Evolutionary conservation across 768 basidiomycete genomes (phyloP), one percentile per base, ranked within the genome.

Genomic region (Mycena venus): DNA sequence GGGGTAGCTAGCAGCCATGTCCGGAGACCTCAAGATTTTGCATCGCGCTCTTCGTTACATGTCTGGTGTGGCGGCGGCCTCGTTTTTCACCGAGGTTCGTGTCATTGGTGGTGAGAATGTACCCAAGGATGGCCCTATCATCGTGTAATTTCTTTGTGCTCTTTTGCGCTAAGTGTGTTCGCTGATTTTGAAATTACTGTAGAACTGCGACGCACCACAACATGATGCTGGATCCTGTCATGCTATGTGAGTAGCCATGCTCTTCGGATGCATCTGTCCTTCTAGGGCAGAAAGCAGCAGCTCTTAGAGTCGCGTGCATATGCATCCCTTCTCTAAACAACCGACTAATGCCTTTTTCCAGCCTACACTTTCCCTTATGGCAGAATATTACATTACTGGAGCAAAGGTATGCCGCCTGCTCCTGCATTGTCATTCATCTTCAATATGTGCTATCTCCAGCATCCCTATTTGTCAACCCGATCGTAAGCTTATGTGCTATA

Each of bases 171-270:
- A 66, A 67, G 27, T 55, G 36, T 56, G 58, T 63, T 53, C 25
- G 27, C 53, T 63, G 21, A 67, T 67, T 31, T 64, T 40, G 36
- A 19, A 59, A 47, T 69, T 69, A 75, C 68, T 73, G 59, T 80
- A 96, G 95, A 44, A 90, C 94, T 3, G 94, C 93, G 51, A 95
- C 95, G 4, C 97, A 98, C 81, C 94, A 96, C 79, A 99, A 98
- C 82, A 98, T 97, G 96, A 96, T 96, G 88, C 89, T 98, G 38
- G 96, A 97, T 85, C 95, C 95, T 27, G 91, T 91, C 42, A 85
- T 95, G 68, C 86, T 97, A 23, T 96, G 95, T 96, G 81, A 82
- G 93, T 88, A 61, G 36, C 44, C 31, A 4, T n/a, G 70, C 64
- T 66, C 25, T 69, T 60, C 14, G 19, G 17, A 69, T 2, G 2